Conservation (phyloP, 148 eudicot species). For the Vaccinium darrowii region DNA sequence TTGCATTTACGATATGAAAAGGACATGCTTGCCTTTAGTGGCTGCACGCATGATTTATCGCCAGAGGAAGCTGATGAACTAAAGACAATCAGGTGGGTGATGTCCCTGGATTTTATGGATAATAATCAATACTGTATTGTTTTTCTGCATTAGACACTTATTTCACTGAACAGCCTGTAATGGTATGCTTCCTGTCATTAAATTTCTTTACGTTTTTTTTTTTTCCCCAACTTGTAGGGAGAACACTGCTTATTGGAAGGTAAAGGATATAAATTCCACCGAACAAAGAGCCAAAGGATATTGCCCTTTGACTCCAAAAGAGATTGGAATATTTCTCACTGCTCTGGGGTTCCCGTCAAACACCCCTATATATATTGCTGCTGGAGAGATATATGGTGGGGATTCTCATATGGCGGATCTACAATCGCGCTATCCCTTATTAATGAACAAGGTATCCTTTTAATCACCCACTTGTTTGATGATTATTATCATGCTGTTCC, state of each 20-base stretch:
- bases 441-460: slow-evolving; percentile 76
- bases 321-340: slow-evolving; percentile 73
- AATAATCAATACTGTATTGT: neutral
- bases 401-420: slow-evolving; percentile 68
- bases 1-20: slow-evolving; percentile 91
- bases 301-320: slow-evolving; percentile 93
- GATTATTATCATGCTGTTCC: neutral
- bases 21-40: slow-evolving; percentile 99
- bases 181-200: neutral
- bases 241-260: slow-evolving; percentile 90
- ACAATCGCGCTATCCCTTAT: slow-evolving; percentile 65
- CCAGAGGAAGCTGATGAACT: slow-evolving; percentile 79
- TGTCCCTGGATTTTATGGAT: neutral
- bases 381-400: slow-evolving; percentile 96
- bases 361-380: slow-evolving; percentile 87
- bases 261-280: slow-evolving; percentile 75
- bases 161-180: slow-evolving; percentile 4
- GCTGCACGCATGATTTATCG: slow-evolving; percentile 89
- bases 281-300: slow-evolving; percentile 83
- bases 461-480: neutral
- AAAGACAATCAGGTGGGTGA: slow-evolving; percentile 59
- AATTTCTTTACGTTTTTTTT: neutral
- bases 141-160: neutral
- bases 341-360: slow-evolving; percentile 76
- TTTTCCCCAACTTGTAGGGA: slow-evolving; percentile 45